Conservation (phyloP, 139 green algal genomes). For the Nannochloris sp. region DNA sequence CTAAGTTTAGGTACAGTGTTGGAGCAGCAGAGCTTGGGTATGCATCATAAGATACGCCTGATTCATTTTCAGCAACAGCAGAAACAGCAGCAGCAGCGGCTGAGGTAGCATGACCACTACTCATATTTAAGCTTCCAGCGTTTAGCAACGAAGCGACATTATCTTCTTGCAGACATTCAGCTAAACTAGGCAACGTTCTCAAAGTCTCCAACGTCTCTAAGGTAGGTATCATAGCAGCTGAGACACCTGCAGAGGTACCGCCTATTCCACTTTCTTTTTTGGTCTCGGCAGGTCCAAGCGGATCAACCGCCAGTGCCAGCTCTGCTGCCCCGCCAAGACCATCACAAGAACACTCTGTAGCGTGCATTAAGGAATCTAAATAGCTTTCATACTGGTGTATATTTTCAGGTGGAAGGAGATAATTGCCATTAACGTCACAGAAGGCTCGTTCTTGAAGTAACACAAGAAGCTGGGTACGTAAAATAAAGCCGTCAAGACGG, state of each 20-base stretch:
- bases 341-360: neutral
- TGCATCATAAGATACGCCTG: no score
- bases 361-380: slow-evolving; percentile 13
- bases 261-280: no score
- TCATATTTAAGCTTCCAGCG: no score
- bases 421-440: slow-evolving; percentile 16
- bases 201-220: slow-evolving; percentile 7
- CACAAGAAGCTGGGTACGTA: slow-evolving; percentile 77
- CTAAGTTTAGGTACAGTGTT: slow-evolving; percentile 66
- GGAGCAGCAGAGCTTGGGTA: no score
- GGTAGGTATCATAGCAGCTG: neutral
- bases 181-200: neutral
- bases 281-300: neutral
- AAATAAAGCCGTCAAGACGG: slow-evolving; percentile 67
- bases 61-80: no score
- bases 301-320: neutral
- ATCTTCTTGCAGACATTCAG: neutral
- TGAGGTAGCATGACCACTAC: no score
- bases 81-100: no score
- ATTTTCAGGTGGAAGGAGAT: slow-evolving; percentile 30
- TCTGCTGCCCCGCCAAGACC: neutral
- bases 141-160: no score
- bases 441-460: slow-evolving; percentile 47
- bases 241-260: no score
- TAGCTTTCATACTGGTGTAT: slow-evolving; percentile 4